Percentiles rank a stretch among this genome's conserved stretches.
These are phyloP conservation scores for Trichosporon sp. DNA, from an alignment of 1,284 basidiomycete genomes.

Conservation along the genomic window DNA sequence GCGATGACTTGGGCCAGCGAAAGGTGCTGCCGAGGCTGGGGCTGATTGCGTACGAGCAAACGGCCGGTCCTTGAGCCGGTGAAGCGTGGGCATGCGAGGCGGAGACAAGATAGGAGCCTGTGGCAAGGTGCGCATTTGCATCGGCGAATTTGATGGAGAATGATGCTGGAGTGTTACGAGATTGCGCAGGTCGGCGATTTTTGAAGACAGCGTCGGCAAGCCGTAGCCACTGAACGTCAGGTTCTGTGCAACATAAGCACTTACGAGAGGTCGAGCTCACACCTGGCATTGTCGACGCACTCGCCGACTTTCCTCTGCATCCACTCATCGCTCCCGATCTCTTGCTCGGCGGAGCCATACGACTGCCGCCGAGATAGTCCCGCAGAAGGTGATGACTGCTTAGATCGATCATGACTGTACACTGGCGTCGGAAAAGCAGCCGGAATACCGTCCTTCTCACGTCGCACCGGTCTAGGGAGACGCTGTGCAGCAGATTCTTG, in stretches of 20 bases:
- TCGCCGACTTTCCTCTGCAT: constrained; percentile 32
- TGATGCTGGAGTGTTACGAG: constrained; percentile 31
- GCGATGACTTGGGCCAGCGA: constrained; percentile 7
- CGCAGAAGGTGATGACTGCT: not conserved
- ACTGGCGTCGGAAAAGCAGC: constrained; percentile 21
- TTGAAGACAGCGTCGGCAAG: constrained; percentile 31
- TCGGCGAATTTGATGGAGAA: constrained; percentile 4
- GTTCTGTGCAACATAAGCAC: not conserved
- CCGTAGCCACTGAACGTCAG: constrained; percentile 21
- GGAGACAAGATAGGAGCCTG: not conserved
- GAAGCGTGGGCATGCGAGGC: not conserved
- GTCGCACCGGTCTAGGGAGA: constrained; percentile 15
- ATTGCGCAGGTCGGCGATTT: constrained; percentile 39
- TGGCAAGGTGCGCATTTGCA: not conserved
- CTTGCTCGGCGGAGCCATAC: not conserved
- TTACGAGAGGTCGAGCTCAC: constrained; percentile 30
- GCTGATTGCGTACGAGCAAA: constrained; percentile 36
- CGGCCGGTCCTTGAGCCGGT: constrained; percentile 16
- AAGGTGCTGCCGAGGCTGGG: constrained; percentile 24
- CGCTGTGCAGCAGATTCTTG: constrained; percentile 1
- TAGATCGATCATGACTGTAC: constrained; percentile 19
- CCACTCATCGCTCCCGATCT: constrained; percentile 40
- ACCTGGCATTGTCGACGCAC: constrained; percentile 35
- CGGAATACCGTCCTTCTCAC: constrained; percentile 19
- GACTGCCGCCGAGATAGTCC: not conserved